phyloP scores from a whole-genome alignment of 2,329 filamentous ascomycete genomes.

The Bipolaris cookei region DNA sequence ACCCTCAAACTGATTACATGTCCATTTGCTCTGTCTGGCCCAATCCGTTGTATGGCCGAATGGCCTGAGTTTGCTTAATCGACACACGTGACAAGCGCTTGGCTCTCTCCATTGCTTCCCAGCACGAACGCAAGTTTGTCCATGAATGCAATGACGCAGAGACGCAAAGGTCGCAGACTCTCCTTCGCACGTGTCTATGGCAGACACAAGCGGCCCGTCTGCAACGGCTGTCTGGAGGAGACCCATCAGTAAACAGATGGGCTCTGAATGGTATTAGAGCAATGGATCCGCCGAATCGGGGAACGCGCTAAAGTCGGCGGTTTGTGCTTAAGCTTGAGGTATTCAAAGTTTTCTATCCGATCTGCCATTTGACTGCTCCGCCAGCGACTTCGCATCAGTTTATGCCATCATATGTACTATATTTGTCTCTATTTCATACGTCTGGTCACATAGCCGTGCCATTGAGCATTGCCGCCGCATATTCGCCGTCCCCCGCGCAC shows the following conservation, averaged over 20 bases:
- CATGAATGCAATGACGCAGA: neutral
- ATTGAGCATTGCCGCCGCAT: slow-evolving; percentile 35
- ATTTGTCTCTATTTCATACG: slow-evolving; percentile 28
- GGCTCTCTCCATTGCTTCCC: neutral
- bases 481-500: slow-evolving; percentile 16
- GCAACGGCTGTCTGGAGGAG: neutral
- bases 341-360: slow-evolving; percentile 28
- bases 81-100: slow-evolving; percentile 8
- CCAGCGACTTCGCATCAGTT: slow-evolving; percentile 14
- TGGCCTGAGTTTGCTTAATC: neutral
- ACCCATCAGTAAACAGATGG: neutral
- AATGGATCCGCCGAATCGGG: slow-evolving; percentile 17
- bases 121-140: no score
- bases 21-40: neutral
- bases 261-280: neutral
- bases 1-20: neutral
- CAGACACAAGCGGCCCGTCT: neutral
- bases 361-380: slow-evolving; percentile 27
- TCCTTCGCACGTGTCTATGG: neutral
- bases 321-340: slow-evolving; percentile 28
- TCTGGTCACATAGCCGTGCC: slow-evolving; percentile 38
- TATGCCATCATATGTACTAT: slow-evolving; percentile 35
- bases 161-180: neutral
- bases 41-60: neutral
- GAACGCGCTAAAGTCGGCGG: slow-evolving; percentile 20